These are phyloP conservation scores for Ustilago cynodontis DNA, from an alignment of 1,284 basidiomycete genomes.

Conservation along the genomic window DNA sequence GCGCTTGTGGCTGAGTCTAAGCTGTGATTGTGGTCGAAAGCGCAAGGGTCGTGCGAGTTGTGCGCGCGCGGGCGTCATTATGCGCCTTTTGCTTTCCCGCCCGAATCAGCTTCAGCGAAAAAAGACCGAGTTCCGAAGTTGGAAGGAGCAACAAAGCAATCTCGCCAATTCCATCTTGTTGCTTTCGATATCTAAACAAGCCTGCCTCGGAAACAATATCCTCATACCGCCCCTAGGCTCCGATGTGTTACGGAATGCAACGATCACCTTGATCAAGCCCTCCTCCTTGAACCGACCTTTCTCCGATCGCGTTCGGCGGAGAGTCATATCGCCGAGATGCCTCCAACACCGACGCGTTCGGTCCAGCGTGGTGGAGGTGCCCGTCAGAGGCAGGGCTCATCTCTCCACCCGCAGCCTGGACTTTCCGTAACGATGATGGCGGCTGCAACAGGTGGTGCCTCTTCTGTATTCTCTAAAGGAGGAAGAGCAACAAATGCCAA, in stretches of 20 bases:
- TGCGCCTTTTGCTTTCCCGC: slow-evolving; percentile 17
- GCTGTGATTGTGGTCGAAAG: neutral
- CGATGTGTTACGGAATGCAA: neutral
- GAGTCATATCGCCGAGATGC: slow-evolving; percentile 16
- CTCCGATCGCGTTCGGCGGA: slow-evolving; percentile 9
- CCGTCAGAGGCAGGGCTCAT: slow-evolving; percentile 43
- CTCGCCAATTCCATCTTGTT: slow-evolving; percentile 3
- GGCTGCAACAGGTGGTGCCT: slow-evolving; percentile 5
- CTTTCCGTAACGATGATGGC: slow-evolving; percentile 8
- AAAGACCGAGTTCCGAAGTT: slow-evolving; percentile 30
- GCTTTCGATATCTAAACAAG: slow-evolving; percentile 4
- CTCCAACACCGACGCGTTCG: slow-evolving; percentile 34
- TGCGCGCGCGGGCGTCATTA: slow-evolving; percentile 22
- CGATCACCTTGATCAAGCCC: neutral
- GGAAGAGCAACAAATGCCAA: slow-evolving; percentile 18
- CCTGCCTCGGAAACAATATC: neutral
- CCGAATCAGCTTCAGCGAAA: slow-evolving; percentile 7
- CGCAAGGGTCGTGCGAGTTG: slow-evolving; percentile 27
- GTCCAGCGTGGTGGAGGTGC: slow-evolving; percentile 32
- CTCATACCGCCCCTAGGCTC: neutral
- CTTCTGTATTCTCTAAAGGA: slow-evolving; percentile 20
- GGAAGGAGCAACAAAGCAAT: neutral
- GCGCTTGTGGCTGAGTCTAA: slow-evolving; percentile 17
- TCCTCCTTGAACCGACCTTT: neutral
- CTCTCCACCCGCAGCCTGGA: slow-evolving; percentile 31